Evolutionary conservation across 2,329 filamentous ascomycete genomes (phyloP).

Genomic region (Ciborinia camelliae): DNA sequence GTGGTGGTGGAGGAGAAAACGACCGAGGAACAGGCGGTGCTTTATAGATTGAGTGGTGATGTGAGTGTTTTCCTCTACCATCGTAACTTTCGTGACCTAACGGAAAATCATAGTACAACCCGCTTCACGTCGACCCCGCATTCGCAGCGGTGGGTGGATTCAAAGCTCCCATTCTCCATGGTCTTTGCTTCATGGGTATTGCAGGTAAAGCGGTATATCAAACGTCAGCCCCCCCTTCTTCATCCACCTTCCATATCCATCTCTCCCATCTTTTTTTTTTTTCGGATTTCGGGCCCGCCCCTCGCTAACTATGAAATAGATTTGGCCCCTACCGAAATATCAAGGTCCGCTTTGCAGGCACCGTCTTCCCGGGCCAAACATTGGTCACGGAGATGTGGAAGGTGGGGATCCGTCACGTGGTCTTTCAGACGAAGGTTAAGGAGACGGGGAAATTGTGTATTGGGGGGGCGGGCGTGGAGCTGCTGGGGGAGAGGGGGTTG

Average conservation of each 20-base stretch:
- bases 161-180: conserved; percentile 90
- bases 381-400: conserved; percentile 93
- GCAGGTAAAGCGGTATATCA: conserved; percentile 86
- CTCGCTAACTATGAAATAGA: not conserved
- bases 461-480: conserved; percentile 73
- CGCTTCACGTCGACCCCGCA: conserved; percentile 88
- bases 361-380: conserved; percentile 84
- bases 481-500: conserved; percentile 39
- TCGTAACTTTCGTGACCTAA: too few relatives aligned
- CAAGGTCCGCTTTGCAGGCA: conserved; percentile 87
- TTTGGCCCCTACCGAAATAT: conserved; percentile 80
- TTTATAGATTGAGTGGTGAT: conserved; percentile 92
- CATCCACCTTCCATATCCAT: not conserved
- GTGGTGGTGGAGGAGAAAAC: conserved; percentile 82
- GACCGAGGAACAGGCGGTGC: conserved; percentile 82
- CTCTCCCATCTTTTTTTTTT: not conserved
- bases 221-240: conserved; percentile 45
- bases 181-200: conserved; percentile 92
- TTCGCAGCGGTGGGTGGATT: conserved; percentile 97
- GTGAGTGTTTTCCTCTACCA: conserved; percentile 52
- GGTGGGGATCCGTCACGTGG: conserved; percentile 69
- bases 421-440: conserved; percentile 86
- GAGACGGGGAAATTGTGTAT: conserved; percentile 91
- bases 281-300: too few relatives aligned
- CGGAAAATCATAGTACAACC: conserved; percentile 40